These are phyloP conservation scores for Oryza longistaminata DNA, from an alignment of 176 grass and related monocot genomes.

Conservation along the genomic window DNA sequence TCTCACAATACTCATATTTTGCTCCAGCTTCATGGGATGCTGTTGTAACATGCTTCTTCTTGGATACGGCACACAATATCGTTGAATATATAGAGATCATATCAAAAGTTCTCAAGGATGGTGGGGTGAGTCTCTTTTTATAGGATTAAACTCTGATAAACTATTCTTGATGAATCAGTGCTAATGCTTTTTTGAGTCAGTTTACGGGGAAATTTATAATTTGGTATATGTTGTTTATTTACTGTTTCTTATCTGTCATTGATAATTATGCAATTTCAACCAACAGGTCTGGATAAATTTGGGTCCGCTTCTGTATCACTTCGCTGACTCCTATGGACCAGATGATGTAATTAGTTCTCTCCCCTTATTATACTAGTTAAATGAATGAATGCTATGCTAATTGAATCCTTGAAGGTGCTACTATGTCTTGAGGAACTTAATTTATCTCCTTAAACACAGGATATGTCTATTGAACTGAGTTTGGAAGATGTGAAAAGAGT, in stretches of 20 bases:
- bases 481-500: constrained; percentile 97
- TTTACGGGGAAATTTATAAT: constrained; percentile 25
- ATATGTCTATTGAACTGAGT: constrained; percentile 97
- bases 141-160: constrained; percentile 9
- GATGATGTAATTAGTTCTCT: constrained; percentile 66
- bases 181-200: neutral
- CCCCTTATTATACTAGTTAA: neutral
- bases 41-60: constrained; percentile 97
- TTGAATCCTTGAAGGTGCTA: neutral
- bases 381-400: neutral
- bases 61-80: constrained; percentile 95
- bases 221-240: neutral
- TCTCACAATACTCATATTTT: constrained; percentile 20
- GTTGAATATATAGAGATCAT: constrained; percentile 98
- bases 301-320: constrained; percentile 91
- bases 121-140: constrained; percentile 62
- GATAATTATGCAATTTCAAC: constrained; percentile 34
- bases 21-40: constrained; percentile 91
- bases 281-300: constrained; percentile 95
- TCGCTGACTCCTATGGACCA: constrained; percentile 81
- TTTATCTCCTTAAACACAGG: constrained; percentile 65
- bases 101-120: constrained; percentile 90
- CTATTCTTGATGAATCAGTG: constrained; percentile 22
- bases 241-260: constrained; percentile 2
- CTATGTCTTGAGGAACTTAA: constrained; percentile 33